phyloP scores from a whole-genome alignment of 2,329 filamentous ascomycete genomes.

The Epichloe typhina region DNA sequence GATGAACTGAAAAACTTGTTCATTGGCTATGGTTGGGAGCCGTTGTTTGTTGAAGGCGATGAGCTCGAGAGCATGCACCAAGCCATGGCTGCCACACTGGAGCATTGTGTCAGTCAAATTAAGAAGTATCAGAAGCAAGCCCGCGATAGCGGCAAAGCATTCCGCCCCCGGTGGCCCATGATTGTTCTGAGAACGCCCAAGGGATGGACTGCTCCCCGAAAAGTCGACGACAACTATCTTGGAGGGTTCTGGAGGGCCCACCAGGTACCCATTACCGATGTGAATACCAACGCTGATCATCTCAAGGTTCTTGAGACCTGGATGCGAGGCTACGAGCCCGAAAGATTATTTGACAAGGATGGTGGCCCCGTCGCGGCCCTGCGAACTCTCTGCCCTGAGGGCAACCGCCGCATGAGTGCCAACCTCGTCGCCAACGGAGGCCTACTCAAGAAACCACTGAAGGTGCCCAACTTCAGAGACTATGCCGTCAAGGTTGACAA shows the following conservation, averaged over 20 bases:
- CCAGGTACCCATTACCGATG: constrained; percentile 64
- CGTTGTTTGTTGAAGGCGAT: constrained; percentile 68
- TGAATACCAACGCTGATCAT: constrained; percentile 49
- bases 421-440: constrained; percentile 68
- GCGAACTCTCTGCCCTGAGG: constrained; percentile 49
- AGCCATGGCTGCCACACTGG: constrained; percentile 65
- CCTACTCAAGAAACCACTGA: constrained; percentile 49
- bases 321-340: constrained; percentile 66
- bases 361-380: constrained; percentile 52
- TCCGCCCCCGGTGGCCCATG: constrained; percentile 70
- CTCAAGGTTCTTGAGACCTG: constrained; percentile 58
- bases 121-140: constrained; percentile 56
- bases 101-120: constrained; percentile 60
- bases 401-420: constrained; percentile 59
- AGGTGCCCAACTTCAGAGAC: constrained; percentile 55
- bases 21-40: constrained; percentile 63
- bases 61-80: constrained; percentile 67
- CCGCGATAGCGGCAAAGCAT: constrained; percentile 53
- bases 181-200: constrained; percentile 65
- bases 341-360: constrained; percentile 52
- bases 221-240: constrained; percentile 56
- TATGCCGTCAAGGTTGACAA: constrained; percentile 52
- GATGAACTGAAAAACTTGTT: constrained; percentile 59
- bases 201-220: constrained; percentile 66
- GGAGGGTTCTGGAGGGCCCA: constrained; percentile 70